Evolutionary conservation across 345 rosid genomes (phyloP), one percentile per base, ranked within the genome.

Genomic region (Combretum micranthum): DNA sequence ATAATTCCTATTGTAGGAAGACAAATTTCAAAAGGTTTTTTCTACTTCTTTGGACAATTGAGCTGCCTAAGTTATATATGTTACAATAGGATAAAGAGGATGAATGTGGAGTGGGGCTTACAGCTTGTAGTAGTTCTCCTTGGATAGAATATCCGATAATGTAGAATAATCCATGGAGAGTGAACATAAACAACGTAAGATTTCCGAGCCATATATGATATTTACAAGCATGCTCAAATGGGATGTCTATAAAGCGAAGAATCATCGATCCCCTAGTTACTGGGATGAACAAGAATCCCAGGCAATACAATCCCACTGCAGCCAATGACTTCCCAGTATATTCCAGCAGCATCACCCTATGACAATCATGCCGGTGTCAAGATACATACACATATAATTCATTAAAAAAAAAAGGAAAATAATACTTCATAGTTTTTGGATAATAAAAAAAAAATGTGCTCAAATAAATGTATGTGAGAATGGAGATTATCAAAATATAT

Each of bases 41-140:
- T 25, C 4, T 32, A 32, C 39, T 32, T 32, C 8, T 5, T 32
- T 10, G 8, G 8, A 3, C 8, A 11, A 2, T 21, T 18, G 17
- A 19, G 16, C 14, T 20, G 46, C 25, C 20, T 0, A 19, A 14
- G 1, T 15, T 17, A 15, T 16, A 43, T 2, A 8, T 22, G 3
- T 47, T 20, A 39, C 47, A 37, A 13, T 17, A 10, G 50, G 55
- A 61, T 2, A 32, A 32, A 32, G 39, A 32, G 39, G 39, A 1
- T 32, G 39, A 4, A 32, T 32, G 8, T 2, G n/a, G n/a, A n/a
- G n/a, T n/a, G n/a, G 39, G 8, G 39, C 95, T 77, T 70, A 91
- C 95, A 54, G 75, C 67, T 2, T 78, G 53, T 16, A 80, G 5
- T 52, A 87, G 87, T 6, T 53, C 73, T 20, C 98, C 96, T 69